Conservation (phyloP, 2,329 filamentous ascomycete species). For the Zarea fungicola region DNA sequence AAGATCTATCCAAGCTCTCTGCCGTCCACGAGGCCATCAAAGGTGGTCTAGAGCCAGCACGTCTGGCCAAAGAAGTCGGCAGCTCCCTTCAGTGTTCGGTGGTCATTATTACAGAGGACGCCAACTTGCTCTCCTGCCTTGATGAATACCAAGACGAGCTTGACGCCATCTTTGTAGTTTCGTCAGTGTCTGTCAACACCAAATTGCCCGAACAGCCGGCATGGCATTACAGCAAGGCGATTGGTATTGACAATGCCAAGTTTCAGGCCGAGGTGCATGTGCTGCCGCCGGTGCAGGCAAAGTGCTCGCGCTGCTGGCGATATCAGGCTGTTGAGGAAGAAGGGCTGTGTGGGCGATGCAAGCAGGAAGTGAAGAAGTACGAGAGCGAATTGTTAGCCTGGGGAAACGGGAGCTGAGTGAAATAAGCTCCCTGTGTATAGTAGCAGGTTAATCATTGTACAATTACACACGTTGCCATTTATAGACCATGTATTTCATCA, state of each 20-base stretch:
- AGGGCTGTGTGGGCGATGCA: conserved; percentile 67
- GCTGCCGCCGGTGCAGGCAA: conserved; percentile 49
- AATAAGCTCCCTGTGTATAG: neutral
- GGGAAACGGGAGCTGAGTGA: neutral
- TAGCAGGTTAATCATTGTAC: neutral
- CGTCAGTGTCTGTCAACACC: conserved; percentile 49
- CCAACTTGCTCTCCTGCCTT: conserved; percentile 29
- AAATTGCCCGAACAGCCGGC: conserved; percentile 22
- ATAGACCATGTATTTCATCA: too few relatives aligned
- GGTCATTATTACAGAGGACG: conserved; percentile 42
- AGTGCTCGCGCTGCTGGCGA: conserved; percentile 88
- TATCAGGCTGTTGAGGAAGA: conserved; percentile 67
- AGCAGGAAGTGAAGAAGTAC: conserved; percentile 48
- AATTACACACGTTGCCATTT: too few relatives aligned
- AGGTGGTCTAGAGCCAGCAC: conserved; percentile 65
- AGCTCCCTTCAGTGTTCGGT: conserved; percentile 78
- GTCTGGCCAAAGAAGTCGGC: conserved; percentile 66
- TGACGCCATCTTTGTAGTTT: conserved; percentile 64
- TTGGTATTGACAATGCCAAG: conserved; percentile 39
- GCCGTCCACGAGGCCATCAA: conserved; percentile 64
- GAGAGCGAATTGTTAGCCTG: neutral
- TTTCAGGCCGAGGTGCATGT: conserved; percentile 36
- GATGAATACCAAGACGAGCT: conserved; percentile 46
- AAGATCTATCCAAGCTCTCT: conserved; percentile 44
- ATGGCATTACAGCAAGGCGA: conserved; percentile 39